Evolutionary conservation across 2,329 filamentous ascomycete species (phyloP).

Genomic region (Venturiaceae sp.): DNA sequence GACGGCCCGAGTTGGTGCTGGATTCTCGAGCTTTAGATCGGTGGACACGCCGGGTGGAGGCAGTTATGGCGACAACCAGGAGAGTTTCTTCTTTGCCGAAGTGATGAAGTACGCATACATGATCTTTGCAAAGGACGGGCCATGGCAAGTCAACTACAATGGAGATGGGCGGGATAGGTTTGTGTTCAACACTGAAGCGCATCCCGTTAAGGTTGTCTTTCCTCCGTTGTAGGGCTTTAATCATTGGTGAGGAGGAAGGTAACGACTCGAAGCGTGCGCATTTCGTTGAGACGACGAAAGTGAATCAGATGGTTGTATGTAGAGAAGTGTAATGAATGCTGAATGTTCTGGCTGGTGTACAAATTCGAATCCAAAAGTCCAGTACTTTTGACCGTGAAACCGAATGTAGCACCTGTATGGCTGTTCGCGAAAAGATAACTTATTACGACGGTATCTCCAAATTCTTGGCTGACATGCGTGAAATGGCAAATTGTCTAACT

Average conservation of each 20-base stretch:
- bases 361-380: too few species aligned
- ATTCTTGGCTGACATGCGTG: too few species aligned
- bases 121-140: constrained; percentile 53
- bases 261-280: neutral
- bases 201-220: constrained; percentile 42
- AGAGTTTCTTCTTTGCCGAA: constrained; percentile 84
- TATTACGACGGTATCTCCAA: too few species aligned
- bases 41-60: constrained; percentile 58
- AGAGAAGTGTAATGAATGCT: neutral
- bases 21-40: constrained; percentile 55
- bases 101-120: constrained; percentile 78
- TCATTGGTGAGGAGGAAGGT: neutral
- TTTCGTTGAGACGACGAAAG: neutral
- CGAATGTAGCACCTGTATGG: neutral
- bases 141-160: constrained; percentile 41
- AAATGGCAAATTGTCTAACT: too few species aligned
- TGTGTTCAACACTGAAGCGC: constrained; percentile 58
- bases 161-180: constrained; percentile 34
- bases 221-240: constrained; percentile 10
- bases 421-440: too few species aligned
- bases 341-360: neutral
- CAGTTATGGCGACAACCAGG: constrained; percentile 58
- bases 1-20: constrained; percentile 53
- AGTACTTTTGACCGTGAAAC: too few species aligned
- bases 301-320: neutral